Evolutionary conservation across 1,139 yeast genomes (phyloP).

Genomic region (Geotrichum reessii): DNA sequence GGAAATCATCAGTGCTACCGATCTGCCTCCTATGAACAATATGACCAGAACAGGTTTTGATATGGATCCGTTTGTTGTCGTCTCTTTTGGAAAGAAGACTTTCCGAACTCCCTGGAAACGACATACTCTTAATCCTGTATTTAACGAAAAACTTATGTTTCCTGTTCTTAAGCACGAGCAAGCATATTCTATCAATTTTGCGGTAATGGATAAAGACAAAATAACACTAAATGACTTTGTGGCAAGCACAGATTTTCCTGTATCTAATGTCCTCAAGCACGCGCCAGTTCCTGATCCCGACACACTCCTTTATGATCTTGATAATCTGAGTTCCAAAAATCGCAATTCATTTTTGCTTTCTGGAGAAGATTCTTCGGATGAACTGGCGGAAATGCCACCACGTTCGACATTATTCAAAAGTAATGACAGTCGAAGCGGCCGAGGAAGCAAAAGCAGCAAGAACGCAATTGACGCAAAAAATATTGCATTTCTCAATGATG

Average conservation of each 20-base stretch:
- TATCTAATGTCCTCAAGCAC: slow-evolving; percentile 44
- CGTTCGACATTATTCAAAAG: background rate
- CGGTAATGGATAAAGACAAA: slow-evolving; percentile 77
- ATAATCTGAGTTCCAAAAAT: slow-evolving; percentile 13
- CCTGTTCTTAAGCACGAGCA: slow-evolving; percentile 66
- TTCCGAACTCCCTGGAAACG: slow-evolving; percentile 81
- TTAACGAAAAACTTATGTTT: slow-evolving; percentile 73
- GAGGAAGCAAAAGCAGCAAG: background rate
- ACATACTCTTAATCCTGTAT: slow-evolving; percentile 78
- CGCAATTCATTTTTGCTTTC: background rate
- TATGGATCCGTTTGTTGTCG: slow-evolving; percentile 94
- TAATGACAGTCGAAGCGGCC: background rate
- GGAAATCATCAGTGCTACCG: slow-evolving; percentile 67
- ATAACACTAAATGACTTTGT: slow-evolving; percentile 79
- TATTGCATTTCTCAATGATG: slow-evolving; percentile 11
- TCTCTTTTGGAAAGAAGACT: slow-evolving; percentile 83
- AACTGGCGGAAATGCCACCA: background rate
- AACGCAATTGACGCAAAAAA: background rate
- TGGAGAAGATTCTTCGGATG: slow-evolving; percentile 5
- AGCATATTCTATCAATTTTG: slow-evolving; percentile 59
- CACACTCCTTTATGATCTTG: slow-evolving; percentile 32
- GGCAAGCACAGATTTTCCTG: slow-evolving; percentile 54
- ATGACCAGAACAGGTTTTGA: slow-evolving; percentile 69
- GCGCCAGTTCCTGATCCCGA: slow-evolving; percentile 34
- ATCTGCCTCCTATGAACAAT: slow-evolving; percentile 35